Conservation (phyloP, 495 filamentous ascomycete species). For the Penicillium macrosclerotiorum region DNA sequence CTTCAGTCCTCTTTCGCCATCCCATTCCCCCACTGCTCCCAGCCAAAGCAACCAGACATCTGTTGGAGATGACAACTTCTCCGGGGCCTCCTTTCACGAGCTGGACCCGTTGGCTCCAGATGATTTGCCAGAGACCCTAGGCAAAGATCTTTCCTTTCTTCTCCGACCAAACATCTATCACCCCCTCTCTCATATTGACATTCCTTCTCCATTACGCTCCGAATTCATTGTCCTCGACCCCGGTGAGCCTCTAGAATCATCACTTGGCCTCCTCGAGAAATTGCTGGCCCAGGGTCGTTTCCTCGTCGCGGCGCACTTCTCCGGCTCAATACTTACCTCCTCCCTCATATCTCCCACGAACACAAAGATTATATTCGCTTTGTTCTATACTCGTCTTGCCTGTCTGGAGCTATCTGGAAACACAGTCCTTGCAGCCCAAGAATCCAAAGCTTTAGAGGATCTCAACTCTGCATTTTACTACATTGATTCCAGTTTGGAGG, state of each 20-base stretch:
- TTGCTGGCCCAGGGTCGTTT: slow-evolving; percentile 69
- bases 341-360: slow-evolving; percentile 54
- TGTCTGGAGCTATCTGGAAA: slow-evolving; percentile 73
- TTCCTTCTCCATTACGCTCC: slow-evolving; percentile 61
- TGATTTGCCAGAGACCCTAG: slow-evolving; percentile 34
- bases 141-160: slow-evolving; percentile 77
- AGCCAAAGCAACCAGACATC: slow-evolving; percentile 7
- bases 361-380: slow-evolving; percentile 61
- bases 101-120: slow-evolving; percentile 36
- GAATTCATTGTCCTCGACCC: slow-evolving; percentile 38
- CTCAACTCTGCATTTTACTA: slow-evolving; percentile 70
- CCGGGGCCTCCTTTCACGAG: slow-evolving; percentile 29
- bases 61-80: slow-evolving; percentile 17
- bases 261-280: slow-evolving; percentile 54
- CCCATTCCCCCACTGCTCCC: slow-evolving; percentile 10
- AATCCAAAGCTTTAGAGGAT: slow-evolving; percentile 81
- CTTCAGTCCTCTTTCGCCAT: slow-evolving; percentile 31
- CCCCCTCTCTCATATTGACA: slow-evolving; percentile 62
- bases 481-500: slow-evolving; percentile 32
- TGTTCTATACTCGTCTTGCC: slow-evolving; percentile 81
- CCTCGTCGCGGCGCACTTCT: slow-evolving; percentile 55
- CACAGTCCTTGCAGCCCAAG: slow-evolving; percentile 73
- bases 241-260: slow-evolving; percentile 36
- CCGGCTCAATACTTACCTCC: slow-evolving; percentile 40
- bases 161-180: slow-evolving; percentile 79